Evolutionary conservation across 257 asterid genomes (phyloP).

Genomic region (Fraxinus excelsior): DNA sequence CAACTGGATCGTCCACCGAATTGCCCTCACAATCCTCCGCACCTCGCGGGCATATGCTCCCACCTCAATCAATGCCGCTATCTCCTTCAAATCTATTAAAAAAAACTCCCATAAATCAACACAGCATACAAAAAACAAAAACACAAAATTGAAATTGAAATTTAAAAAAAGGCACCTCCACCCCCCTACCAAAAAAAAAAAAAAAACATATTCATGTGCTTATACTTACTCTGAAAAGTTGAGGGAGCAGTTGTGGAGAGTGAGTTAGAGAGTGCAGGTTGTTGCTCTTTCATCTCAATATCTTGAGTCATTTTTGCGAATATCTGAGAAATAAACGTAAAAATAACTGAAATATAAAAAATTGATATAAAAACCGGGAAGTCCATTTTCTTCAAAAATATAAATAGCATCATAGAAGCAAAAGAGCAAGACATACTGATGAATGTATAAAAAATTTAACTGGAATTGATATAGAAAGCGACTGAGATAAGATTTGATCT

Average conservation of each 20-base stretch:
- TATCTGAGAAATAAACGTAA: slow-evolving; percentile 44
- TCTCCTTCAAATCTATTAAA: slow-evolving; percentile 68
- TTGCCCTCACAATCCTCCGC: slow-evolving; percentile 75
- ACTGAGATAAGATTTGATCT: slow-evolving; percentile 23
- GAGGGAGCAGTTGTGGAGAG: slow-evolving; percentile 48
- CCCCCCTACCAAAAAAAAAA: neutral
- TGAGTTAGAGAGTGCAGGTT: slow-evolving; percentile 50
- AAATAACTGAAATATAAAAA: slow-evolving; percentile 23
- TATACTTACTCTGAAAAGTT: slow-evolving; percentile 56
- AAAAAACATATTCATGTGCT: neutral
- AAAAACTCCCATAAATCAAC: slow-evolving; percentile 12
- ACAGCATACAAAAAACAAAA: neutral
- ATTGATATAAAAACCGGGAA: slow-evolving; percentile 33
- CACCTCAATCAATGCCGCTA: slow-evolving; percentile 72
- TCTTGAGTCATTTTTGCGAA: slow-evolving; percentile 74
- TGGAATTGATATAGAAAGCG: slow-evolving; percentile 17
- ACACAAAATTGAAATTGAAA: slow-evolving; percentile 6
- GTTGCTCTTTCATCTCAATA: slow-evolving; percentile 90
- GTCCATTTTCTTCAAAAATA: slow-evolving; percentile 17
- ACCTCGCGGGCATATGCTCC: slow-evolving; percentile 86
- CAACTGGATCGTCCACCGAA: slow-evolving; percentile 75
- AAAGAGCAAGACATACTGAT: neutral
- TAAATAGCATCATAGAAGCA: neutral
- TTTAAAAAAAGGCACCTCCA: neutral
- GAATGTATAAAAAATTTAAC: slow-evolving; percentile 13